Percentiles rank a stretch among this genome's conserved stretches.
Conservation (phyloP, 352 stramenopile species). For the Phytopythium chamaehyphon region DNA sequence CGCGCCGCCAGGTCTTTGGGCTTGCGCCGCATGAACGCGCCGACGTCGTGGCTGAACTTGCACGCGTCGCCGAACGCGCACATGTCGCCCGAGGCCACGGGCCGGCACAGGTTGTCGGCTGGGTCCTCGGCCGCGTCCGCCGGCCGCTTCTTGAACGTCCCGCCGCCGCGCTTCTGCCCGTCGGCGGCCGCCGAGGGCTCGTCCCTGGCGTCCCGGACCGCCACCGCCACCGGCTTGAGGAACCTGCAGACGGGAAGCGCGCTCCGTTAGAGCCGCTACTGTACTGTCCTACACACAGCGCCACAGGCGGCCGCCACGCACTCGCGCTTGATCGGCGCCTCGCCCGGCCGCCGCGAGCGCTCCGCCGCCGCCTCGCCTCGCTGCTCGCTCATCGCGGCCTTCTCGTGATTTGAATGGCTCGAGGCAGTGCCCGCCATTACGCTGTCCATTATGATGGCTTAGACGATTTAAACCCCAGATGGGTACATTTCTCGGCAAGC, state of each 20-base stretch:
- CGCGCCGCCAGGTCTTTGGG: constrained; percentile 67
- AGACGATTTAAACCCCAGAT: too few relatives aligned
- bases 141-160: constrained; percentile 87
- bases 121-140: constrained; percentile 60
- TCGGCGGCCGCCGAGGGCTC: constrained; percentile 13
- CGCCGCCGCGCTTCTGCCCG: constrained; percentile 26
- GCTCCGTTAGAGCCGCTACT: neutral
- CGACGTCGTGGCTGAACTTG: constrained; percentile 86
- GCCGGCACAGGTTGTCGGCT: constrained; percentile 59
- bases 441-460: too few relatives aligned
- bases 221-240: constrained; percentile 38
- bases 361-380: neutral
- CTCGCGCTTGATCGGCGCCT: constrained; percentile 32
- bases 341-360: constrained; percentile 15
- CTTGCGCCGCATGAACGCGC: constrained; percentile 83
- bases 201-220: neutral
- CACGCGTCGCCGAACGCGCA: constrained; percentile 75
- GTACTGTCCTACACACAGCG: too few relatives aligned
- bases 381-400: too few relatives aligned
- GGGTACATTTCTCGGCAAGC: neutral
- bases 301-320: neutral
- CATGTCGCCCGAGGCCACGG: constrained; percentile 48
- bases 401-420: too few relatives aligned
- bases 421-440: neutral
- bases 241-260: constrained; percentile 31